These are phyloP conservation scores for Arthrobotrys sinensis DNA, from an alignment of 2,329 filamentous ascomycete species.

Conservation along the genomic window DNA sequence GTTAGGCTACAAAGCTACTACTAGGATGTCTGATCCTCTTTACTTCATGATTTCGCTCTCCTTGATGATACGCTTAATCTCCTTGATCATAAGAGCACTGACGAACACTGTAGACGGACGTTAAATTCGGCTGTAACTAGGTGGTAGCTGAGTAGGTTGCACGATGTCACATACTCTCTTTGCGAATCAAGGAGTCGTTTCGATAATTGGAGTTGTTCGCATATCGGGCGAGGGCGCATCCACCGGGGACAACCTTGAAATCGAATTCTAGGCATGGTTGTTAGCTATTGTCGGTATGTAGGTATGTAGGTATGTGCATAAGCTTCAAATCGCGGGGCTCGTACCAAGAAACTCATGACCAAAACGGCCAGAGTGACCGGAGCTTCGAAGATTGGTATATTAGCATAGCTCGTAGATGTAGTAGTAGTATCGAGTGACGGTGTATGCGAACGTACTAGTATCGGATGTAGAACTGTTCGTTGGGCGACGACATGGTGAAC, in stretches of 20 bases:
- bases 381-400: conserved; percentile 71
- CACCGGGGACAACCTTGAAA: conserved; percentile 91
- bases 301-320: background rate
- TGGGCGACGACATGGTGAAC: conserved; percentile 75
- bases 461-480: conserved; percentile 92
- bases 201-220: conserved; percentile 99
- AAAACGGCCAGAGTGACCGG: conserved; percentile 95
- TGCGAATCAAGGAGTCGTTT: conserved; percentile 97
- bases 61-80: conserved; percentile 98
- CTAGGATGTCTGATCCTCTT: conserved; percentile 62
- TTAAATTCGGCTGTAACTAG: conserved; percentile 14
- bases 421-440: background rate
- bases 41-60: conserved; percentile 98
- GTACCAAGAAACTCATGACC: conserved; percentile 97
- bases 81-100: conserved; percentile 87
- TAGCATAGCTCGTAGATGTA: conserved; percentile 8
- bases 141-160: conserved; percentile 17
- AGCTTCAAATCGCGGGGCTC: conserved; percentile 61
- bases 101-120: conserved; percentile 82
- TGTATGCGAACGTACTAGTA: conserved; percentile 83
- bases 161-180: conserved; percentile 84
- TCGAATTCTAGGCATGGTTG: conserved; percentile 82
- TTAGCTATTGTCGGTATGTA: conserved; percentile 26
- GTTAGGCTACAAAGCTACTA: conserved; percentile 26
- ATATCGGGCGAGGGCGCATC: conserved; percentile 94